Percentiles rank a stretch among this genome's conserved stretches.
Conservation (phyloP, 768 basidiomycete species). For the Termitomyces titanicus region DNA sequence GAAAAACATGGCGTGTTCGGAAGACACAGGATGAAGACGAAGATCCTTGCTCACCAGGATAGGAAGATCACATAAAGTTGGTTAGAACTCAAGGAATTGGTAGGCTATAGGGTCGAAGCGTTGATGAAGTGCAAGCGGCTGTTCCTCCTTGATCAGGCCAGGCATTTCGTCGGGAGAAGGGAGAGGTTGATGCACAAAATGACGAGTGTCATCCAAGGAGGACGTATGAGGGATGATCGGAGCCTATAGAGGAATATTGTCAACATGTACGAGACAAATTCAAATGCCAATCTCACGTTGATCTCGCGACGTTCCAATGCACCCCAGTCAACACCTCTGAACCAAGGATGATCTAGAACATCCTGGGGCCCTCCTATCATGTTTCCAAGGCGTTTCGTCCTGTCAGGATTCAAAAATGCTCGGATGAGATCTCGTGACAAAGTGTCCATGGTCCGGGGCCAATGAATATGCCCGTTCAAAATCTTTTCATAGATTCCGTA, state of each 20-base stretch:
- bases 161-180: slow-evolving; percentile 78
- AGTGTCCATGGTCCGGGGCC: slow-evolving; percentile 88
- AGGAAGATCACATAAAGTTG: background rate
- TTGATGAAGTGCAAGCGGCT: slow-evolving; percentile 52
- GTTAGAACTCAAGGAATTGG: slow-evolving; percentile 76
- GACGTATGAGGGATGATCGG: slow-evolving; percentile 83
- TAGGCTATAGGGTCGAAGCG: slow-evolving; percentile 65
- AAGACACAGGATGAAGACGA: slow-evolving; percentile 16
- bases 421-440: slow-evolving; percentile 86
- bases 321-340: slow-evolving; percentile 92
- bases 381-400: slow-evolving; percentile 89
- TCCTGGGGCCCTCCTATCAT: slow-evolving; percentile 90
- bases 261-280: background rate
- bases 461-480: slow-evolving; percentile 79
- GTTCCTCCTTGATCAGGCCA: slow-evolving; percentile 66
- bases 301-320: slow-evolving; percentile 85
- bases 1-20: background rate
- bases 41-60: background rate
- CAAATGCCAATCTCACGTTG: slow-evolving; percentile 45
- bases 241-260: slow-evolving; percentile 45
- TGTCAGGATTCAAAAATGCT: slow-evolving; percentile 88
- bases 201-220: slow-evolving; percentile 79
- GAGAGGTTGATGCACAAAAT: slow-evolving; percentile 79
- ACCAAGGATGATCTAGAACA: slow-evolving; percentile 91
- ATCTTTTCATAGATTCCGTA: slow-evolving; percentile 99